Percentiles rank a stretch among this genome's conserved stretches.
phyloP scores from a whole-genome alignment of 1,284 basidiomycete genomes.

The Peniophora sp. region DNA sequence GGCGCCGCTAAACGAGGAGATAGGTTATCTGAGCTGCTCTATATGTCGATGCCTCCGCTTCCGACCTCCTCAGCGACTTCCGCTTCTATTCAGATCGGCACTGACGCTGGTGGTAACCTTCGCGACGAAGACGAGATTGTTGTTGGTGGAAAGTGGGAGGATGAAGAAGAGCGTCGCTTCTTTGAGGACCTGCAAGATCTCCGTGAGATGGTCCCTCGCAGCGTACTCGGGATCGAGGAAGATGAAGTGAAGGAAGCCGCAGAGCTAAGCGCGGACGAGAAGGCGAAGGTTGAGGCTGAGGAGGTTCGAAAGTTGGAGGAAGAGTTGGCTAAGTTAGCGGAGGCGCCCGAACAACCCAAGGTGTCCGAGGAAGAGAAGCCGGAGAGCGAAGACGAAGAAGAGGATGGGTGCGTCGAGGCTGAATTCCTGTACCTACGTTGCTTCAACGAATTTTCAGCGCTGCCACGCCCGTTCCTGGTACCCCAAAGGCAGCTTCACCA shows the following conservation, averaged over 20 bases:
- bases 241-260: slow-evolving; percentile 22
- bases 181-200: slow-evolving; percentile 93
- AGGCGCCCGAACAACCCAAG: slow-evolving; percentile 26
- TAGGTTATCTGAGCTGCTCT: slow-evolving; percentile 85
- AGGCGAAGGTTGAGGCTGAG: slow-evolving; percentile 45
- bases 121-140: slow-evolving; percentile 47
- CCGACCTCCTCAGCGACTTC: slow-evolving; percentile 74
- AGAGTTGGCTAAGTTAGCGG: slow-evolving; percentile 46
- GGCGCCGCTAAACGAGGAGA: not conserved
- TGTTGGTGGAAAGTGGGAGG: slow-evolving; percentile 90
- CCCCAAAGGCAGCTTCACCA: slow-evolving; percentile 56
- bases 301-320: slow-evolving; percentile 65
- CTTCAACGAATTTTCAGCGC: slow-evolving; percentile 23
- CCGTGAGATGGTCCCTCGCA: slow-evolving; percentile 84
- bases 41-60: slow-evolving; percentile 72
- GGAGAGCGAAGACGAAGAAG: slow-evolving; percentile 24
- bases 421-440: slow-evolving; percentile 1
- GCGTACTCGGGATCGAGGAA: slow-evolving; percentile 78
- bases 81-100: slow-evolving; percentile 73
- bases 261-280: slow-evolving; percentile 36
- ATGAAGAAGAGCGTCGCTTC: slow-evolving; percentile 93
- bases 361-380: slow-evolving; percentile 16
- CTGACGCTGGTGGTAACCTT: slow-evolving; percentile 31
- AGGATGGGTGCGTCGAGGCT: slow-evolving; percentile 39
- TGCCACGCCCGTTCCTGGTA: slow-evolving; percentile 57